Evolutionary conservation across 208 protist genomes (phyloP), one percentile per base, ranked within the genome.

Genomic region (Kentomonas sorsogonicus): DNA sequence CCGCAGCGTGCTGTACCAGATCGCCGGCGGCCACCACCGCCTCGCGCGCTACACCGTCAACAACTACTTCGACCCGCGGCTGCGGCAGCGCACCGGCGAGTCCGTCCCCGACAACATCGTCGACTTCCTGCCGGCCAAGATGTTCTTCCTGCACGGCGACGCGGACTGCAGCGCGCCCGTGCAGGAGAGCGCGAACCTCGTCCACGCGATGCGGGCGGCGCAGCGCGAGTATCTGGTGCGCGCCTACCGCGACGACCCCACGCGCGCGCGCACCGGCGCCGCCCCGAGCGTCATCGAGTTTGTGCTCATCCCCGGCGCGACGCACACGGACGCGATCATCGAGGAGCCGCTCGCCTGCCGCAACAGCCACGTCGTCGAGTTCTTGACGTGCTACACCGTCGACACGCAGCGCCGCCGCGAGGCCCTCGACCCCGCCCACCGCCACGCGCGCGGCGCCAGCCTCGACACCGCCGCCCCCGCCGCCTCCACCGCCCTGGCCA

Each of bases 131-230:
- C 87, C 87, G n/a, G 48, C 65, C 50, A 60, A 63, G 22, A 91
- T 94, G 76, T 82, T 79, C 54, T 86, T 91, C 38, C 63, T 91
- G 29, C 87, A 94, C 60, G 87, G 87, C 29, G 87, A 94, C 54
- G 75, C 71, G 0, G 87, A 94, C 66, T 79, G 63, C 55, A 87
- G 81, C 48, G 83, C 87, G 1, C 87, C 87, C 2, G 44, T 86
- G 47, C 75, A 66, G 44, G 87, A 94, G 79, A 83, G 77, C 33
- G 72, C 73, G n/a, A 81, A 85, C 43, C 45, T 94, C 23, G 83
- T 72, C 16, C 79, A 89, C 48, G 22, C 74, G 4, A 79, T 91
- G 69, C 74, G 77, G 48, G 71, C 77, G 48, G 78, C 83, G 0
- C 83, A 90, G 58, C 69, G 70, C 7, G 74, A 77, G 10, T 60